Evolutionary conservation across 2,329 filamentous ascomycete species (phyloP), one percentile per base, ranked within the genome.

Genomic region (Botrytis fragariae): DNA sequence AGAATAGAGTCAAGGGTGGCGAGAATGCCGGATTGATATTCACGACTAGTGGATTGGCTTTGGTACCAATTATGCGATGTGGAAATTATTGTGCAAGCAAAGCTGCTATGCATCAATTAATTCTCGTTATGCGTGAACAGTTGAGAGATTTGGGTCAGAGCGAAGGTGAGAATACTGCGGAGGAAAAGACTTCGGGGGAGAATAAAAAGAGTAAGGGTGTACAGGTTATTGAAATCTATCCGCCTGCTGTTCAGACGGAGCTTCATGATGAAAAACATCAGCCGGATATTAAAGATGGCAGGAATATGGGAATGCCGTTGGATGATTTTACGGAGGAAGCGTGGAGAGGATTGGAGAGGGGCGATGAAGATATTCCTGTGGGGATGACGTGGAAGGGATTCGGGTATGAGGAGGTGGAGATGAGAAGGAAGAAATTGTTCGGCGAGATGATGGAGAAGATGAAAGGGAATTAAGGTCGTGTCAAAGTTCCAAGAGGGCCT

Each of bases 281-380:
- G 59, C 77, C 85, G 73, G 85, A 85, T 54, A 72, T 82, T 35
- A 81, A 84, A 22, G 76, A 78, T 10, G 85, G 85, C 5, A 80
- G 81, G 4, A 77, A 79, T 16, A 74, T 88, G 25, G 87, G 86
- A 4, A 88, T 89, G 84, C 85, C 86, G 7, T 72, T 87, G 29
- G 78, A 77, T 5, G 78, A 82, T 4, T 88, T 85, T 74, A 82
- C 81, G 0, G 81, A 85, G 1, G 78, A 81, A 44, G 81, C 74
- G 12, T 79, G 75, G 74, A 69, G 42, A 51, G 78, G 76, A 1
- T 61, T 78, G 65, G 54, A 44, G 51, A 60, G 60, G 14, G 78
- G 76, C 20, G 70, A 75, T 60, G 74, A 74, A n/a, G 73, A 75
- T 62, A 71, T 79, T 51, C 72, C 77, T 7, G 74, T 78, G 2